Evolutionary conservation across 108 stramenopile genomes (phyloP), one percentile per base, ranked within the genome.

Genomic region (Chaetoceros tenuissimus): DNA sequence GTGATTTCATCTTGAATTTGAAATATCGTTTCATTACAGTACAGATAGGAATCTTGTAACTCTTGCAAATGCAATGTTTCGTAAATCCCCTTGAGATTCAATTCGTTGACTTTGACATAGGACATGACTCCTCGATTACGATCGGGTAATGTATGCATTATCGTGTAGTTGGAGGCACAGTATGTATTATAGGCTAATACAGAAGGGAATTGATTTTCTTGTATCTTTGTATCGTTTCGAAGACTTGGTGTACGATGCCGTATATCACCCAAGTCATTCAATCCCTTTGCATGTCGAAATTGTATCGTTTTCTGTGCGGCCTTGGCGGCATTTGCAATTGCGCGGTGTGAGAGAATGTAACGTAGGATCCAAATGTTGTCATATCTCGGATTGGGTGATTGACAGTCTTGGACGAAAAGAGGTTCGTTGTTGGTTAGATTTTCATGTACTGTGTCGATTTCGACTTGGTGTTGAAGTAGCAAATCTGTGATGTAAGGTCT

Each of bases 281-380:
- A 17, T 3, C 48, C 30, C 20, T 68, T 25, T 46, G 60, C 23
- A 1, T 60, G 23, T 21, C 67, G 67, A 48, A 68, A 61, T 0
- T 24, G 16, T 0, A 68, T 2, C 24, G 60, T 61, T 20, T 31
- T 3, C 31, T 44, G 31, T 18, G 67, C 67, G 1, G 67, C 67
- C 3, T 54, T 48, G 46, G 67, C 67, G 26, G 50, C 28, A 31
- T 68, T 68, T 17, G 24, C 7, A 10, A 31, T 48, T 25, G 47
- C 48, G 51, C 61, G 60, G 47, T 68, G 67, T 20, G 46, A 55
- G 27, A 68, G 19, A 19, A 68, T 2, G 28, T 53, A 68, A 0
- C 60, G 34, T 3, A 68, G 40, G 47, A 68, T 68, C 67, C 67
- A 68, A 24, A 68, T 29, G 28, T 68, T 60, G 26, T 68, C 67